Evolutionary conservation across 805 yeast genomes (phyloP).

Genomic region (Sugiyamaella boreocaroliniensis): DNA sequence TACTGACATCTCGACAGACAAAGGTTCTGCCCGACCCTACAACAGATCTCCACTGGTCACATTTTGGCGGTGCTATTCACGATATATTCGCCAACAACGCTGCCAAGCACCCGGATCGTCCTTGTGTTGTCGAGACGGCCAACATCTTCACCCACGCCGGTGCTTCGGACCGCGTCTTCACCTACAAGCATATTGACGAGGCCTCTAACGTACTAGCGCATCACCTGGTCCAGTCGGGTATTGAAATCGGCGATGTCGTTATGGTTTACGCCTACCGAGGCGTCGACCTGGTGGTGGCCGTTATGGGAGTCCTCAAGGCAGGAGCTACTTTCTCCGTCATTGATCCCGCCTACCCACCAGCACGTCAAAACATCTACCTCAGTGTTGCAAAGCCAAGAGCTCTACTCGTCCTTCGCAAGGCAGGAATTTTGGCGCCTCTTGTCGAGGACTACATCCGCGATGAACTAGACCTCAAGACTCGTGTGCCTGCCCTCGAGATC

Average conservation of each 20-base stretch:
- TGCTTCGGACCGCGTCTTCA: conserved; percentile 61
- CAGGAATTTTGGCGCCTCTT: conserved; percentile 70
- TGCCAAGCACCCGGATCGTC: conserved; percentile 70
- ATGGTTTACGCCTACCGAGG: conserved; percentile 98
- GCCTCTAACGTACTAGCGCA: conserved; percentile 93
- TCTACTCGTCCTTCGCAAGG: conserved; percentile 80
- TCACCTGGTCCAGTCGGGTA: conserved; percentile 72
- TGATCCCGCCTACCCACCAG: conserved; percentile 98
- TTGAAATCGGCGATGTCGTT: conserved; percentile 86
- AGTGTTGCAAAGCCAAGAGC: conserved; percentile 93
- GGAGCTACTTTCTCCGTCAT: conserved; percentile 98
- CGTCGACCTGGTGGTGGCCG: conserved; percentile 93
- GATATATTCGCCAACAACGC: conserved; percentile 92
- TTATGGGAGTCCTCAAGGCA: conserved; percentile 95
- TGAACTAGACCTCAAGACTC: conserved; percentile 65
- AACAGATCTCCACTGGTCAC: conserved; percentile 78
- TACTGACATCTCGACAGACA: conserved; percentile 63
- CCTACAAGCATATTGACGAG: conserved; percentile 81
- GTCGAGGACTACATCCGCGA: conserved; percentile 72
- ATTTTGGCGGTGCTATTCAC: conserved; percentile 91
- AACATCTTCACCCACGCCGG: conserved; percentile 38
- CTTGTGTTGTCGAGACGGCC: conserved; percentile 90
- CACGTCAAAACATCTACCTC: conserved; percentile 88
- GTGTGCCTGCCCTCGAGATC: conserved; percentile 71
- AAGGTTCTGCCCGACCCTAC: conserved; percentile 79